Conservation (phyloP, 2,329 filamentous ascomycete genomes). For the Hymenoscyphus linearis region DNA sequence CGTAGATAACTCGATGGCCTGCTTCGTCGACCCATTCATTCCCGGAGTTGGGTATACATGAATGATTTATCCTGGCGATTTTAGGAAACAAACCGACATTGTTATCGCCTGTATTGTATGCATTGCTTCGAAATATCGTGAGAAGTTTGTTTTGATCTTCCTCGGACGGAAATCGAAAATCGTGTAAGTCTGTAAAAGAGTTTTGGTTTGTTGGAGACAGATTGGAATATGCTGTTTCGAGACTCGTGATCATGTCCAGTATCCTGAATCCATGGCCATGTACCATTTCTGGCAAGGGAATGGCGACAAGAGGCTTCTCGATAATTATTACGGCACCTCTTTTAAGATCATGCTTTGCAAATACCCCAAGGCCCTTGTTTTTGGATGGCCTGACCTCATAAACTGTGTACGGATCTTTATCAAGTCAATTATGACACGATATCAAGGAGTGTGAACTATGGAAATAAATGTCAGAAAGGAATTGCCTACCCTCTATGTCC, state of each 20-base stretch:
- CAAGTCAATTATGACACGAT: not conserved
- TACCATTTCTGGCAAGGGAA: slow-evolving; percentile 28
- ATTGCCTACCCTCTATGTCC: not conserved
- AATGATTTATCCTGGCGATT: slow-evolving; percentile 36
- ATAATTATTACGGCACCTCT: slow-evolving; percentile 36
- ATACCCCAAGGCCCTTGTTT: slow-evolving; percentile 38
- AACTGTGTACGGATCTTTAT: not conserved
- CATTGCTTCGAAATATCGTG: slow-evolving; percentile 22
- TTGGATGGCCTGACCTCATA: slow-evolving; percentile 30
- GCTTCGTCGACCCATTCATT: slow-evolving; percentile 34
- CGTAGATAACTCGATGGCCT: slow-evolving; percentile 31
- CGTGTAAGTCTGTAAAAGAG: slow-evolving; percentile 16
- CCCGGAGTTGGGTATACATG: slow-evolving; percentile 35
- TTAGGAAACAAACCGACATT: slow-evolving; percentile 34
- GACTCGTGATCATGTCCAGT: slow-evolving; percentile 32
- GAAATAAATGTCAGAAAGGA: not conserved
- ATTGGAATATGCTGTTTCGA: slow-evolving; percentile 21
- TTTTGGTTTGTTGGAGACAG: slow-evolving; percentile 11
- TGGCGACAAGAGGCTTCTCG: slow-evolving; percentile 35
- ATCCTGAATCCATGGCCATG: slow-evolving; percentile 30
- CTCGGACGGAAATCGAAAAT: slow-evolving; percentile 15
- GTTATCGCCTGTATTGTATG: slow-evolving; percentile 26
- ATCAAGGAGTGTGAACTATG: not conserved
- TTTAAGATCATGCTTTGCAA: slow-evolving; percentile 34
- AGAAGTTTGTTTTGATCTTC: slow-evolving; percentile 27